Evolutionary conservation across 345 rosid genomes (phyloP).

Genomic region (Stellera chamaejasme): DNA sequence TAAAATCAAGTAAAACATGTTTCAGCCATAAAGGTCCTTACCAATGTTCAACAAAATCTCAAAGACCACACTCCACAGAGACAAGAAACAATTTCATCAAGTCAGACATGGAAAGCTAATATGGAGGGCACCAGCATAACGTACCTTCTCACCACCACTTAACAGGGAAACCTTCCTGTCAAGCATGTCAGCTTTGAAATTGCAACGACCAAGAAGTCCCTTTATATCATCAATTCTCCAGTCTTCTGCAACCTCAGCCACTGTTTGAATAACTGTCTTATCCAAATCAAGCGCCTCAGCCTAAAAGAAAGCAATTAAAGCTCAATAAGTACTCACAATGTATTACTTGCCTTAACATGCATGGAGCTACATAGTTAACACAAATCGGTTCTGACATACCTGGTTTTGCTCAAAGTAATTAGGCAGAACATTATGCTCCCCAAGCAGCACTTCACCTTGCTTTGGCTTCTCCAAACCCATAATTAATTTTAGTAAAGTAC

Average conservation of each 20-base stretch:
- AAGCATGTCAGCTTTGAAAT: conserved; percentile 95
- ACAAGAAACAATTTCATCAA: not conserved
- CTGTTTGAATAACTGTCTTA: conserved; percentile 83
- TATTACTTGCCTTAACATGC: not conserved
- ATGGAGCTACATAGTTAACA: not conserved
- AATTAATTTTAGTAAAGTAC: conserved; percentile 77
- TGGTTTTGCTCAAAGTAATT: conserved; percentile 99
- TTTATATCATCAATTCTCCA: conserved; percentile 93
- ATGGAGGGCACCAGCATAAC: not conserved
- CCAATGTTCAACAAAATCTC: not conserved
- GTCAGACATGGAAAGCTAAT: no score
- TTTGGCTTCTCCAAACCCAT: conserved; percentile 72
- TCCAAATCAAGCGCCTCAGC: conserved; percentile 94
- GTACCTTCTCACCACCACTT: conserved; percentile 96
- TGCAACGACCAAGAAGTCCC: conserved; percentile 96
- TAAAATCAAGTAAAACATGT: no score
- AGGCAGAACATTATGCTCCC: conserved; percentile 90
- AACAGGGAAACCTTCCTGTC: conserved; percentile 80
- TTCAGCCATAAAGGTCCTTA: no score
- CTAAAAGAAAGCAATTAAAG: conserved; percentile 26
- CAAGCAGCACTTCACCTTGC: conserved; percentile 65
- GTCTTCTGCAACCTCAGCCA: conserved; percentile 81
- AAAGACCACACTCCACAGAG: not conserved
- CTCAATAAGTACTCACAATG: conserved; percentile 1
- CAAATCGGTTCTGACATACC: conserved; percentile 27